Conservation (phyloP, 1,139 yeast genomes). For the Pneumocystis jirovecii region DNA sequence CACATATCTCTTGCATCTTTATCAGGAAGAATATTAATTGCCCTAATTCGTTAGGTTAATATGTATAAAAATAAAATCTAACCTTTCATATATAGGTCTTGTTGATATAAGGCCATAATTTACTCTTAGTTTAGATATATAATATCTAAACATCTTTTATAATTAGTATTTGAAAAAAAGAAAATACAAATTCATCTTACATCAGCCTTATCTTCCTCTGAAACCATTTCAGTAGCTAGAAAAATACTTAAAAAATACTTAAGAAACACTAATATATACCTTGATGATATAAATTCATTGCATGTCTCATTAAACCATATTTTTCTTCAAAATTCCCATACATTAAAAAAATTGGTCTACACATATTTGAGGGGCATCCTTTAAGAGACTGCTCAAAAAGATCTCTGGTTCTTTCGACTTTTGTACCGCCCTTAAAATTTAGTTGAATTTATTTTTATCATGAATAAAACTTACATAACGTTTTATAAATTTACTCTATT, state of each 20-base stretch:
- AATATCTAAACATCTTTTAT: slow-evolving; percentile 22
- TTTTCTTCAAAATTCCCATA: slow-evolving; percentile 52
- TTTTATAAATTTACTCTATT: slow-evolving; percentile 31
- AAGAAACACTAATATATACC: slow-evolving; percentile 24
- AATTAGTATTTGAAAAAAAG: neutral
- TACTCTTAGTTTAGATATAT: slow-evolving; percentile 23
- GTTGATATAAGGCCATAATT: slow-evolving; percentile 27
- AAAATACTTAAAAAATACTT: neutral
- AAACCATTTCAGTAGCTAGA: slow-evolving; percentile 16
- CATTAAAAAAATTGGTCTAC: slow-evolving; percentile 37
- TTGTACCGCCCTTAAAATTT: slow-evolving; percentile 4
- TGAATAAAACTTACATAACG: slow-evolving; percentile 19
- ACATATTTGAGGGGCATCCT: slow-evolving; percentile 35
- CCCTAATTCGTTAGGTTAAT: slow-evolving; percentile 17
- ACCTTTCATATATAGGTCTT: slow-evolving; percentile 27
- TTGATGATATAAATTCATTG: slow-evolving; percentile 31
- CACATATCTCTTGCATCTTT: slow-evolving; percentile 23
- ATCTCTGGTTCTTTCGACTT: slow-evolving; percentile 52
- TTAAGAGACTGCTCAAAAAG: slow-evolving; percentile 51
- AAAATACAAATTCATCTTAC: neutral
- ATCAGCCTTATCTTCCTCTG: slow-evolving; percentile 23
- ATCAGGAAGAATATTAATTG: slow-evolving; percentile 30
- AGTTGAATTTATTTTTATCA: neutral
- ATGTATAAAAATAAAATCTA: neutral
- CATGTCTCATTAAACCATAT: slow-evolving; percentile 31